phyloP scores from a whole-genome alignment of 1,139 yeast genomes.

The Suhomyces kunorum region DNA sequence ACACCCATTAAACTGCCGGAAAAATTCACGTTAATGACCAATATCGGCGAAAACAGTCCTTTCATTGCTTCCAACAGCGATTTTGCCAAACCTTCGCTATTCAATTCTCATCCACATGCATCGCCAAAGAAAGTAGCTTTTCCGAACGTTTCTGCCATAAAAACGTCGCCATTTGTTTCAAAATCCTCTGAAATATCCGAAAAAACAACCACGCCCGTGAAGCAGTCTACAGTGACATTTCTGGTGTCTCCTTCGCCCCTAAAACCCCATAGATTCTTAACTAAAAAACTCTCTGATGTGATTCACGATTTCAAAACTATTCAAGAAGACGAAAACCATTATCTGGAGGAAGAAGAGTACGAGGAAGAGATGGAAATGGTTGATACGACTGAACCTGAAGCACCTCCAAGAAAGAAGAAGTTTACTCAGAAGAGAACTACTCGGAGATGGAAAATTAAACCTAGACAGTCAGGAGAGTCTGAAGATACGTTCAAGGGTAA shows the following conservation, averaged over 20 bases:
- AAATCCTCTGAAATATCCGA: not conserved
- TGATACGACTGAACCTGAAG: conserved; percentile 7
- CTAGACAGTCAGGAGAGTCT: conserved; percentile 29
- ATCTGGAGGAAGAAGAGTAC: conserved; percentile 15
- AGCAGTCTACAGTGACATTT: conserved; percentile 22
- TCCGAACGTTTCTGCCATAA: not conserved
- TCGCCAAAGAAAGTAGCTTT: conserved; percentile 3
- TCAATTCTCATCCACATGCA: not conserved
- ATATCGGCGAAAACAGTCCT: not conserved
- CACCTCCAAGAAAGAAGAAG: conserved; percentile 30
- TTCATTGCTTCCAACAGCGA: not conserved
- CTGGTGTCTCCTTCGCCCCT: conserved; percentile 51
- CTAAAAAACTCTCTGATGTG: conserved; percentile 35
- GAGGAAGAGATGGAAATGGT: conserved; percentile 20
- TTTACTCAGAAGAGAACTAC: conserved; percentile 64
- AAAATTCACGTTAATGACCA: not conserved
- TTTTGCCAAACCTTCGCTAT: not conserved
- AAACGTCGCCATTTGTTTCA: conserved; percentile 1
- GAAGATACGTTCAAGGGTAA: conserved; percentile 33
- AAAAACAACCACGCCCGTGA: conserved; percentile 12
- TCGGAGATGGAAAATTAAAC: conserved; percentile 58
- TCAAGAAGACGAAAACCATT: conserved; percentile 19
- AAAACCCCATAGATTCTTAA: conserved; percentile 38
- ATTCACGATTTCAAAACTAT: conserved; percentile 31
- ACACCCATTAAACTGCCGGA: conserved; percentile 5